Evolutionary conservation across 2,329 filamentous ascomycete species (phyloP), one percentile per base, ranked within the genome.

Genomic region (Xylariomycetidae sp.): DNA sequence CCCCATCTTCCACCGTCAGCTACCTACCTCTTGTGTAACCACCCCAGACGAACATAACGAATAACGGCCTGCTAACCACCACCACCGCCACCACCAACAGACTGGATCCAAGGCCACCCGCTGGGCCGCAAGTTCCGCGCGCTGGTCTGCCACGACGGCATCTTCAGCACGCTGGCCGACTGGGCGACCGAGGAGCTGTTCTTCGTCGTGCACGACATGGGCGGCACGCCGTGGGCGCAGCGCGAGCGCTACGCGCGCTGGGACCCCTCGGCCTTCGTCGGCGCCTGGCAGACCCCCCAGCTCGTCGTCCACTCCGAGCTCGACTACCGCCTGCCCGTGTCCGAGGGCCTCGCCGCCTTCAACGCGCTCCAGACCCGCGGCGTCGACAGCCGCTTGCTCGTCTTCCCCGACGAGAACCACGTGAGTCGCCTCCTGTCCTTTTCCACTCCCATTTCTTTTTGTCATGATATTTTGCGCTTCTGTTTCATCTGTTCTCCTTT

Each of bases 51-150:
- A n/a, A n/a, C n/a, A n/a, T n/a, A n/a, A n/a, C n/a, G 9, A 25
- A 8, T 14, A 22, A 31, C 3, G 7, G 9, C 16, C 25, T 34
- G 19, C 28, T 14, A n/a, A n/a, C n/a, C n/a, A n/a, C n/a, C 32
- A 16, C 9, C 44, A 45, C 62, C 34, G 59, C 64, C 38, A 59
- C 59, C 1, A 46, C 53, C 16, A 47, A 13, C 22, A 71, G 72
- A 94, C 56, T 94, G 89, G 88, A 87, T 95, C 48, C 87, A 95
- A 60, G 89, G 89, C 6, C 83, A 92, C 42, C 72, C 76, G 1
- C 72, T 95, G 0, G 88, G 87, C 14, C 78, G 85, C 18, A 78
- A 82, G 46, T 93, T 95, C 72, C 86, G 86, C 59, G 87, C 87
- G 0, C 70, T 95, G 4, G 87, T 94, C 18, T 88, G 81, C 49